Evolutionary conservation across 208 protist species (phyloP), one percentile per base, ranked within the genome.

Genomic region (Acanthamoeba polyphaga): DNA sequence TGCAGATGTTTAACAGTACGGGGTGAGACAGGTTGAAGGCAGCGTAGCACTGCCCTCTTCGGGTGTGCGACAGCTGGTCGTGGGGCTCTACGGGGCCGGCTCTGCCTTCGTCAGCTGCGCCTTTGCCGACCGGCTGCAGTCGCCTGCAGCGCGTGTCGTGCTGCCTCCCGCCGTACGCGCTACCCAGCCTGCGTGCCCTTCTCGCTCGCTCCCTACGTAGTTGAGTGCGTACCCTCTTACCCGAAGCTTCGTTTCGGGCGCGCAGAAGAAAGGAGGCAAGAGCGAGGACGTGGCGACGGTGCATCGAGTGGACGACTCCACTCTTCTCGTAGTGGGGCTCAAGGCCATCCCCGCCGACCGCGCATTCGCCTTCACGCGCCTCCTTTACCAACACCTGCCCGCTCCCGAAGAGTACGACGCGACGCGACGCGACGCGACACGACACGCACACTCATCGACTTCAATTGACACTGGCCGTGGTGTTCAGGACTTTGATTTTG

Each of bases 401-500:
- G 24, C n/a, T 22, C 68, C 68, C 24, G 32, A 32, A 15, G 68
- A 22, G 24, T 22, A 38, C 22, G 68, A 1, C 22, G 9, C 32
- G 68, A 68, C 62, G 7, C 62, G 62, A 22, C 62, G 22, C 24
- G 27, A 68, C 19, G 22, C 62, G 62, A 68, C 19, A 22, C 27
- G 62, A 68, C 27, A n/a, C 19, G 62, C 62, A 29, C 27, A 68
- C 8, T n/a, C 19, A 1, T n/a, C 4, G 38, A 3, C 38, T 38
- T 38, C 38, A 43, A 49, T 49, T 49, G 43, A 49, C 43, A 49
- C 43, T 49, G 43, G 43, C 43, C 43, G 5, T 49, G 43, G 43
- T 49, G 43, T 10, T 8, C 76, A 84, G 76, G 38, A 84, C 76
- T 46, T 22, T 88, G 80, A 34, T 88, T 12, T 32, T 88, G 80